Evolutionary conservation across 2,329 filamentous ascomycete genomes (phyloP).

Genomic region (Rutstroemia sp.): DNA sequence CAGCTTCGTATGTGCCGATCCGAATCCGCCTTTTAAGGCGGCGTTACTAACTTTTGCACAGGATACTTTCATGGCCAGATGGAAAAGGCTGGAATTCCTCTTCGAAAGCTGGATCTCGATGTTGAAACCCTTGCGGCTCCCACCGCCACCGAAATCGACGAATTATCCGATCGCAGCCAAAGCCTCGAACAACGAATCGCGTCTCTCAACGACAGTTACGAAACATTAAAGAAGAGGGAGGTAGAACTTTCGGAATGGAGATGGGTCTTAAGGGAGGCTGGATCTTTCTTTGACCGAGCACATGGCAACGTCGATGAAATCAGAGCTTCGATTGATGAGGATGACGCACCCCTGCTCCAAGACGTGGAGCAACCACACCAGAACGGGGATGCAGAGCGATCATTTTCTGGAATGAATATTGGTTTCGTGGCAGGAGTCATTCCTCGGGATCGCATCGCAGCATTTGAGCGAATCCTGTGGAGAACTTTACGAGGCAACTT

Average conservation of each 20-base stretch:
- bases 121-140: conserved; percentile 78
- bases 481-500: conserved; percentile 93
- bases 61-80: conserved; percentile 94
- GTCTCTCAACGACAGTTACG: conserved; percentile 95
- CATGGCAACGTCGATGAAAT: conserved; percentile 97
- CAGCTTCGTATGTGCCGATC: conserved; percentile 69
- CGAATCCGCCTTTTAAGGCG: background rate
- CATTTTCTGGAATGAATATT: conserved; percentile 97
- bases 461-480: conserved; percentile 97
- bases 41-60: conserved; percentile 31
- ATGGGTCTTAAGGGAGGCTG: conserved; percentile 93
- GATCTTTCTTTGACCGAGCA: conserved; percentile 93
- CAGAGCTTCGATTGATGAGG: conserved; percentile 73
- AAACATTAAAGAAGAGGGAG: conserved; percentile 95
- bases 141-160: conserved; percentile 90
- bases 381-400: conserved; percentile 58
- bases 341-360: conserved; percentile 85
- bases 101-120: conserved; percentile 88
- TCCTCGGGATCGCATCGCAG: conserved; percentile 80
- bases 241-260: conserved; percentile 97
- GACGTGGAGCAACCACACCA: conserved; percentile 82
- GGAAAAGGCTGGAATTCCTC: conserved; percentile 81
- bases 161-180: conserved; percentile 86
- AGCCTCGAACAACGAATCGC: conserved; percentile 85
- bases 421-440: conserved; percentile 98